phyloP scores from a whole-genome alignment of 768 basidiomycete species.

The Nevesoporus exiguus region DNA sequence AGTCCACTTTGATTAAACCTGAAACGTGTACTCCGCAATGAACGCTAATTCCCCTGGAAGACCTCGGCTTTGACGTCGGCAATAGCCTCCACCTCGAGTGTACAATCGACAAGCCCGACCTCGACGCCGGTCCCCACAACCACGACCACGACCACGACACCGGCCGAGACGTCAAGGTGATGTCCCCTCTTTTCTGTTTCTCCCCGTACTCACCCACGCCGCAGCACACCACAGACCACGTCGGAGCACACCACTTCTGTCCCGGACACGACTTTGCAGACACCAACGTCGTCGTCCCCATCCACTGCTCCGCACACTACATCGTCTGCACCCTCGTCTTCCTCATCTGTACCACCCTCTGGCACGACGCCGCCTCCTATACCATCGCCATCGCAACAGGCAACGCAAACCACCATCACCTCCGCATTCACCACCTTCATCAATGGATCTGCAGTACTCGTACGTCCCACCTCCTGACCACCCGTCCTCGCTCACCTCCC shows the following conservation, averaged over 20 bases:
- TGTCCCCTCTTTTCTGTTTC: not conserved
- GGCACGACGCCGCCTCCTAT: constrained; percentile 1
- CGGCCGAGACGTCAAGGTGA: not conserved
- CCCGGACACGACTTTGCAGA: not conserved
- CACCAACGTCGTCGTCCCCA: not conserved
- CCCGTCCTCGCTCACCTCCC: not conserved
- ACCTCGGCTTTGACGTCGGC: not conserved
- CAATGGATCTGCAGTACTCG: constrained; percentile 13
- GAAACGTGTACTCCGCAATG: not conserved
- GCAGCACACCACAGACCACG: constrained; percentile 4
- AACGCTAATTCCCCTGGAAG: not conserved
- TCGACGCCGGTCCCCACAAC: not conserved
- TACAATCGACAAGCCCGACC: not conserved
- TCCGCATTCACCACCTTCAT: constrained; percentile 18
- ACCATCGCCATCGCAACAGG: constrained; percentile 6
- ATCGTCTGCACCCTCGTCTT: not conserved
- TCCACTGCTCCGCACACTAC: too few species aligned
- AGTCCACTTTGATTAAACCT: not conserved
- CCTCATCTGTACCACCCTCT: not conserved
- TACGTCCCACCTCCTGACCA: constrained; percentile 5
- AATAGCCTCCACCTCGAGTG: not conserved
- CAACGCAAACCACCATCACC: constrained; percentile 16
- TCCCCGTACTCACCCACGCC: not conserved
- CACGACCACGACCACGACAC: not conserved
- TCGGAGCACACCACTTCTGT: not conserved